Evolutionary conservation across 805 yeast species (phyloP), one percentile per base, ranked within the genome.

Genomic region (Metschnikowia shivogae): DNA sequence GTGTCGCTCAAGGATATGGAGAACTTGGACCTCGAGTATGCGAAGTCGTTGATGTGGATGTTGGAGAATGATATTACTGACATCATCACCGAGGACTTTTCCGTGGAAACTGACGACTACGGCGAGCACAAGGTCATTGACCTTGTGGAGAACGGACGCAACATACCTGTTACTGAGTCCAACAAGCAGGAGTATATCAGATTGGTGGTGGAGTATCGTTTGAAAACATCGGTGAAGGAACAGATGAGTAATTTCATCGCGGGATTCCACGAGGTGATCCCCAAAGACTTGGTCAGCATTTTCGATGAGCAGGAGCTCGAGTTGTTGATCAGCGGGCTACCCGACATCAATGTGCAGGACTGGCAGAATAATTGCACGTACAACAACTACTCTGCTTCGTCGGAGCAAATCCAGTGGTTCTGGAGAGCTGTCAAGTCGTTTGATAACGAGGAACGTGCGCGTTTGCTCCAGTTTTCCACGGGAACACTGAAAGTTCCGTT

Each of bases 391-490:
- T 78, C 89, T 0, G 76, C 90, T 1, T 76, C 86, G 1, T 86
- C 95, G 2, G 81, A 87, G 27, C 97, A 90, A 60, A 83, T 93
- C 45, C 89, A 85, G 59, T 92, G 97, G 87, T 93, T 93, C 68
- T 93, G 99, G 99, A 76, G 97, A 60, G 96, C 97, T 1, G 97
- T 93, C 11, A 80, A 89, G 57, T 87, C 97, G 1, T 93, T 93
- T 67, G 97, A 89, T 58, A 78, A 78, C 13, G 99, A 93, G 62
- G 97, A 93, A 61, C 76, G 96, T 39, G 99, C 99, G 7, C 90
- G 89, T 60, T 68, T 93, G 52, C 70, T 93, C 47, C 99, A 93
- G 62, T 93, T 93, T 72, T 92, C 95, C 1, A 93, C 99, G 0
- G 99, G 99, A 48, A 92, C 99, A 0, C 84, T 95, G 50, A 89